Conservation (phyloP, 352 stramenopile species). For the Phytophthora europaea region DNA sequence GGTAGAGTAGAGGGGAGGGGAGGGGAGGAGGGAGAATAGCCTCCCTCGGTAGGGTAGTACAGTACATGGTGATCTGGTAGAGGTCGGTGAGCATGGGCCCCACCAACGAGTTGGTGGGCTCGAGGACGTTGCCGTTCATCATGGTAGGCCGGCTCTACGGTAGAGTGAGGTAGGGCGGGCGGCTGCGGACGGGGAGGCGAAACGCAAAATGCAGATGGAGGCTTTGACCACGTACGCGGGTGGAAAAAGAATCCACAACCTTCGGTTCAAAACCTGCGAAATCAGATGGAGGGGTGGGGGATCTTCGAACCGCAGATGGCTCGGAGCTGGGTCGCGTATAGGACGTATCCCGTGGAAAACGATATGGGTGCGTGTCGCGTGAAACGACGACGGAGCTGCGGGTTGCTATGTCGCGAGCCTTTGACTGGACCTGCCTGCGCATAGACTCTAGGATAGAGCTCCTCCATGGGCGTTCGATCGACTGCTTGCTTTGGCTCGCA, state of each 20-base stretch:
- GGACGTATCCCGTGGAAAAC: neutral
- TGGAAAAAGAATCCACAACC: slow-evolving; percentile 4
- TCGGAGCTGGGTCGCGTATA: neutral
- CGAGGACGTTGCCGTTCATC: slow-evolving; percentile 50
- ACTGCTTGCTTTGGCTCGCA: neutral
- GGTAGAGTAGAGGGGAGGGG: no score
- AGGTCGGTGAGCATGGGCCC: slow-evolving; percentile 98
- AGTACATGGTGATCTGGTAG: slow-evolving; percentile 96
- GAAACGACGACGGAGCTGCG: neutral
- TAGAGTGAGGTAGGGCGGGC: neutral
- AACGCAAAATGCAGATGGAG: slow-evolving; percentile 2
- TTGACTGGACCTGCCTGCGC: neutral
- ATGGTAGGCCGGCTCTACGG: slow-evolving; percentile 19
- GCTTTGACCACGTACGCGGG: neutral
- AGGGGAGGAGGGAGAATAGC: slow-evolving; percentile 1
- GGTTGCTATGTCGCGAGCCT: neutral
- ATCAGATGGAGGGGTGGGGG: neutral
- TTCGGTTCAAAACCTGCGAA: neutral
- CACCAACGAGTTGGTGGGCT: slow-evolving; percentile 95
- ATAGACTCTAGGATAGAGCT: neutral
- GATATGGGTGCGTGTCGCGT: neutral
- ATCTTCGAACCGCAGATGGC: neutral
- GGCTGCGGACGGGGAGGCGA: neutral
- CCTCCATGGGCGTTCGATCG: neutral
- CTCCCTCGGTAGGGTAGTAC: neutral